Base-by-base conservation (phyloP, 2,329 filamentous ascomycete species). In the Penicillium griseofulvum region DNA sequence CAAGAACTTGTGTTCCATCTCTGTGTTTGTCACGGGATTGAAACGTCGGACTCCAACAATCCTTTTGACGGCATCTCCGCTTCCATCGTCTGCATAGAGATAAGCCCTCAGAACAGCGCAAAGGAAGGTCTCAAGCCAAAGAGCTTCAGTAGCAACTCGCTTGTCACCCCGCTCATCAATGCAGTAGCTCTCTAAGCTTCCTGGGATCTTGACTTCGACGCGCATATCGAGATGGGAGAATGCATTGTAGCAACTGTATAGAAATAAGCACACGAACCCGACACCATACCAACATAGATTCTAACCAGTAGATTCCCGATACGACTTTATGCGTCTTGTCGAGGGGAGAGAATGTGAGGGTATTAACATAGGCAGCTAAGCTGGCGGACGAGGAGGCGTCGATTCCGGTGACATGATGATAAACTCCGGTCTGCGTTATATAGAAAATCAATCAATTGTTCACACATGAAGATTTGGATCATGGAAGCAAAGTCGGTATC, bases 211-310 rank as follows among this genome's bases (percentile, higher is more conserved):
- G 56, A 99, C 93, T 70, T 97, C 92, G 12, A 99, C 93, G 58
- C 94, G 91, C 94, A 99, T 99, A 70, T 99, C 94, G 50, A 97
- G 83, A 61, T 95, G 86, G 5, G 94, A 97, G 75, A 99, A 97
- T 62, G 94, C 94, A 90, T 99, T 99, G 82, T 99, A 99, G 77
- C 94, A 99, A 77, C 82, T 85, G 68, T n/a, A 48, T 24, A 55
- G 19, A 49, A 7, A 58, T 65, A 54, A 68, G 57, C 54, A 46
- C n/a, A 4, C 45, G 26, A n/a, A 28, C 22, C 47, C 19, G 6
- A n/a, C 8, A 22, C 19, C 14, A 39, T 19, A 26, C 5, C 19
- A 34, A 37, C 31, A 54, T 26, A 26, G 19, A 43, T 28, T 41
- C 81, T 62, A 81, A 94, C 90, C 94, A 97, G 77, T 97, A 97